Evolutionary conservation across 2,329 filamentous ascomycete species (phyloP), one percentile per base, ranked within the genome.

Genomic region (Emmonsia crescens): DNA sequence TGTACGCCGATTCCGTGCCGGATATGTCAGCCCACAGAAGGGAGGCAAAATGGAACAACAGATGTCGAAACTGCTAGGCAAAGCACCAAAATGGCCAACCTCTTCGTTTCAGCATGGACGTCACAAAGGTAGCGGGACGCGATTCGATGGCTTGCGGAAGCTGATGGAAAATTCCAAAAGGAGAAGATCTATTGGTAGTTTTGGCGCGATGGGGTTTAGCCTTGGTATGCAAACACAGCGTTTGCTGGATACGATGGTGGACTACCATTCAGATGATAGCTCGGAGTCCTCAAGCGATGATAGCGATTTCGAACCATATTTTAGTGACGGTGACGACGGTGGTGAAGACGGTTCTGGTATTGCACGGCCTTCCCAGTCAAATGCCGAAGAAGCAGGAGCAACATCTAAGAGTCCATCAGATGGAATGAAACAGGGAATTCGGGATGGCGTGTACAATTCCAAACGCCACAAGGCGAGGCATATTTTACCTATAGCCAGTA

Each of bases 211-310:
- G 56, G 86, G 86, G 2, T 80, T 89, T 27, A 89, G 79, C 66
- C 79, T 90, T 64, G 87, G 87, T 1, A 92, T 93, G 75, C 86
- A 86, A 65, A 91, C 89, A 2, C 88, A 91, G 65, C 84, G 85
- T 61, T 75, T 95, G 1, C 81, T 85, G 9, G 80, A 84, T 61
- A 82, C 84, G 29, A 81, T 88, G 12, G 77, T 89, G 62, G 74
- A 79, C 16, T 78, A 76, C 61, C 75, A 79, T 44, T 74, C 73
- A 14, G 79, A 76, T 55, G 76, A 3, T 79, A 54, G 77, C 56
- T 79, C 81, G 61, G 74, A 74, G 16, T 78, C 77, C 0, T 68
- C 65, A 16, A 74, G 70, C 38, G 75, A 75, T 9, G 74, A 76
- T 16, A 75, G 74, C 49, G 75, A 76, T 24, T 69, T 74, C 42